These are phyloP conservation scores for Urtica urens DNA, from an alignment of 306 rosid genomes.

Conservation along the genomic window DNA sequence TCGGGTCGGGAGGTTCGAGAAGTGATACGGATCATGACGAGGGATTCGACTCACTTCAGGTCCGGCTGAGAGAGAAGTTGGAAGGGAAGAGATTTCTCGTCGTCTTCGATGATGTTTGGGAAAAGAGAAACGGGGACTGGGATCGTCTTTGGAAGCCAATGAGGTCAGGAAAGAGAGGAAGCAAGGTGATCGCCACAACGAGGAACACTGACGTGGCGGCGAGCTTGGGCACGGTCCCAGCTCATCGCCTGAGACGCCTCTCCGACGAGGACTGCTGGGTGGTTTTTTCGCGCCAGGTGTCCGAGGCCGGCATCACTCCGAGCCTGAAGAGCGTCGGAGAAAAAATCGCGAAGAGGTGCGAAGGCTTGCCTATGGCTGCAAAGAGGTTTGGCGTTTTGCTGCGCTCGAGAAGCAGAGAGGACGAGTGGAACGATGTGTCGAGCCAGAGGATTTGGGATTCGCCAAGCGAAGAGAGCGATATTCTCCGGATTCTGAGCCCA, in stretches of 20 bases:
- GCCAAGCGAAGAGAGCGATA: slow-evolving; percentile 25
- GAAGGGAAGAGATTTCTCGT: slow-evolving; percentile 26
- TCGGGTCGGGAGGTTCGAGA: slow-evolving; percentile 14
- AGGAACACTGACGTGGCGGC: slow-evolving; percentile 28
- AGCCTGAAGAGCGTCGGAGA: slow-evolving; percentile 23
- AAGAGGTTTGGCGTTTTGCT: slow-evolving; percentile 31
- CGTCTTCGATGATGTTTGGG: slow-evolving; percentile 38
- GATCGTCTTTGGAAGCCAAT: slow-evolving; percentile 31
- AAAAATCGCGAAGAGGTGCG: slow-evolving; percentile 25
- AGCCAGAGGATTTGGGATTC: slow-evolving; percentile 32
- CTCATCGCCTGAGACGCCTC: slow-evolving; percentile 17
- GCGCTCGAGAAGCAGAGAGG: slow-evolving; percentile 13
- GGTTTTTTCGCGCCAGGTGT: slow-evolving; percentile 32
- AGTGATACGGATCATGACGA: slow-evolving; percentile 23
- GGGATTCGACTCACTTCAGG: slow-evolving; percentile 41
- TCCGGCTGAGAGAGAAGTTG: slow-evolving; percentile 22
- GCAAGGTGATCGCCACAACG: slow-evolving; percentile 42
- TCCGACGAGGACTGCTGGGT: slow-evolving; percentile 30
- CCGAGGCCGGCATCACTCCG: slow-evolving; percentile 4
- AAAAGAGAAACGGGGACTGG: slow-evolving; percentile 31
- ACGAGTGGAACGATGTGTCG: slow-evolving; percentile 31
- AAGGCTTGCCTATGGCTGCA: slow-evolving; percentile 38
- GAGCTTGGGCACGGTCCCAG: slow-evolving; percentile 23
- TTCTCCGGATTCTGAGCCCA: slow-evolving; percentile 20
- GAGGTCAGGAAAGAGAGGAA: slow-evolving; percentile 23